Percentiles rank a stretch among this genome's conserved stretches.
Conservation (phyloP, 2,329 filamentous ascomycete genomes). For the Cladosporium colombiae region DNA sequence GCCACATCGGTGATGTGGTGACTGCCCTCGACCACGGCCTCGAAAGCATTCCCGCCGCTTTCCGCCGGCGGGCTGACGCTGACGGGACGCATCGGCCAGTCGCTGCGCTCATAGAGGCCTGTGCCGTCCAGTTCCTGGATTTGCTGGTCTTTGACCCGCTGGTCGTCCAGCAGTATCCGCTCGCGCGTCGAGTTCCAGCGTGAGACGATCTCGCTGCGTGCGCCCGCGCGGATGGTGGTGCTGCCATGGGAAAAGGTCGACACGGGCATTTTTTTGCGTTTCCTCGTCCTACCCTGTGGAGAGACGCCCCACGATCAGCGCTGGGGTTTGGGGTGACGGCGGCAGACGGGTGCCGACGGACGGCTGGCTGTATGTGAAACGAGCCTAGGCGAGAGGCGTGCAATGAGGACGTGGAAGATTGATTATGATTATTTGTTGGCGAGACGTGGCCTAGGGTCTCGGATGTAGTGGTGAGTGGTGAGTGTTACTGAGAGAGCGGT, state of each 20-base stretch:
- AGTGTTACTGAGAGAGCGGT: neutral
- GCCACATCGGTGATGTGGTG: constrained; percentile 18
- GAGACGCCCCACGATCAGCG: constrained; percentile 2
- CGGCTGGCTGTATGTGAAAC: constrained; percentile 11
- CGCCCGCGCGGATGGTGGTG: constrained; percentile 21
- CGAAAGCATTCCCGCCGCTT: neutral
- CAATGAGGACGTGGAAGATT: neutral
- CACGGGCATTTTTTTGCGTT: constrained; percentile 30
- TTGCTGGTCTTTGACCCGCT: constrained; percentile 28
- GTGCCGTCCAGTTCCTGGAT: constrained; percentile 36
- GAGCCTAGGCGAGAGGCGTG: neutral
- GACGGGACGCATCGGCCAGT: constrained; percentile 31
- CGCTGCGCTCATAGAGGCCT: constrained; percentile 30
- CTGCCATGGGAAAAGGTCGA: constrained; percentile 31
- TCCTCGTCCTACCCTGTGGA: constrained; percentile 7
- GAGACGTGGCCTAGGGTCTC: neutral
- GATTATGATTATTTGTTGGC: neutral
- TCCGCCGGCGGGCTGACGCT: constrained; percentile 22
- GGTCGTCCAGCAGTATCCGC: constrained; percentile 31
- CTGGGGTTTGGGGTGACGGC: constrained; percentile 14
- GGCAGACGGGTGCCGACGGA: constrained; percentile 4
- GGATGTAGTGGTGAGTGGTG: neutral
- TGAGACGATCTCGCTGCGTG: constrained; percentile 26
- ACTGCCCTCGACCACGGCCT: neutral
- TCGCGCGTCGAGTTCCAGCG: constrained; percentile 33